These are phyloP conservation scores for Globisporangium nodosum DNA, from an alignment of 352 stramenopile species.

Conservation along the genomic window DNA sequence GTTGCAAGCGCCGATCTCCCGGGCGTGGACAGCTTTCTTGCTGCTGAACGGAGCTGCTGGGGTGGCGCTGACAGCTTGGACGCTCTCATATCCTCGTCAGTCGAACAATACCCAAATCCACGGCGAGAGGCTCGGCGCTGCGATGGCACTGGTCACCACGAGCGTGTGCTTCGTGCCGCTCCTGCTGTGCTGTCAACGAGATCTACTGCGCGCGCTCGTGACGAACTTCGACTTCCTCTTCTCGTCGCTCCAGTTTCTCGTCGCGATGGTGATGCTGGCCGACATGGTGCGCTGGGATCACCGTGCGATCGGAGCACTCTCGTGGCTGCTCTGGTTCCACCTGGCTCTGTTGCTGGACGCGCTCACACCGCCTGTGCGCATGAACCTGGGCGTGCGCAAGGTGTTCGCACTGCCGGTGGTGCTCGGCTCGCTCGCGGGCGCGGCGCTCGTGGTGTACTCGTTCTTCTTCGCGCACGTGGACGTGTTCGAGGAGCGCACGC, in stretches of 20 bases:
- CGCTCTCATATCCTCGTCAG: constrained; percentile 3
- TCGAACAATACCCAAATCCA: background rate
- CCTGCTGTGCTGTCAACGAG: constrained; percentile 14
- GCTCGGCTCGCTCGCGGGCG: constrained; percentile 13
- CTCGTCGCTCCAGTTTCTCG: constrained; percentile 15
- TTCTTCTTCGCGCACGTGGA: constrained; percentile 23
- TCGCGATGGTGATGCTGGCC: constrained; percentile 15
- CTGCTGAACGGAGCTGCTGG: constrained; percentile 12
- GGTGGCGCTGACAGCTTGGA: constrained; percentile 10
- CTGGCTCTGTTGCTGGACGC: constrained; percentile 37
- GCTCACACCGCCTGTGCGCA: constrained; percentile 24
- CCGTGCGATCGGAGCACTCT: constrained; percentile 22
- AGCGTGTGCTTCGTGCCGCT: constrained; percentile 8
- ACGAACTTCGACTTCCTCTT: constrained; percentile 24
- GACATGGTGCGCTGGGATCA: constrained; percentile 28
- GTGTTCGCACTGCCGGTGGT: constrained; percentile 18
- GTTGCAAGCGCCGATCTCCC: constrained; percentile 8
- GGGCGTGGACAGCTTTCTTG: constrained; percentile 3
- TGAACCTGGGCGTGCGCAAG: constrained; percentile 20
- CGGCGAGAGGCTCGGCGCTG: constrained; percentile 17
- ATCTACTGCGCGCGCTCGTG: constrained; percentile 16
- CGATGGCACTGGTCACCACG: constrained; percentile 10
- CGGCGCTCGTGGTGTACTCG: constrained; percentile 22
- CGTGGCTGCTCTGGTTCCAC: constrained; percentile 47
- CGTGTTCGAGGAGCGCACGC: constrained; percentile 23